A percentile compares a stretch with the other conserved stretches of the same genome.
Conservation (phyloP, 1,284 basidiomycete species). For the Hortiboletus rubellus region DNA sequence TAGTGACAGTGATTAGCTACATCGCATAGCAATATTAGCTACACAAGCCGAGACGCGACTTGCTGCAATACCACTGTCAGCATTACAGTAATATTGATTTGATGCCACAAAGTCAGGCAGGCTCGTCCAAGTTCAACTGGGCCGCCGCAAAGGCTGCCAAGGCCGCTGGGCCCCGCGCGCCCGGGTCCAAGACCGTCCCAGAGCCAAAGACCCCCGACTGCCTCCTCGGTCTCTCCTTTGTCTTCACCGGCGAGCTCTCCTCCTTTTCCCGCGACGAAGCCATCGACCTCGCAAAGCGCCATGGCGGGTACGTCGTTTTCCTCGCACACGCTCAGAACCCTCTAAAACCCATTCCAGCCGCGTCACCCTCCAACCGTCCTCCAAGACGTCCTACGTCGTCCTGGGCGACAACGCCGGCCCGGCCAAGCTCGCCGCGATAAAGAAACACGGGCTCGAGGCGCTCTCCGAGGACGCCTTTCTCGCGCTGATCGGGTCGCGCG, state of each 20-base stretch:
- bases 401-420: constrained; percentile 88
- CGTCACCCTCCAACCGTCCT: constrained; percentile 85
- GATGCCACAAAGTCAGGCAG: constrained; percentile 9
- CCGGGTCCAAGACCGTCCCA: constrained; percentile 84
- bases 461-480: constrained; percentile 90
- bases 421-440: constrained; percentile 82
- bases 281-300: constrained; percentile 86
- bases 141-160: constrained; percentile 64
- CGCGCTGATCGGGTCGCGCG: constrained; percentile 71
- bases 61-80: too few relatives aligned
- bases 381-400: constrained; percentile 89
- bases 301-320: constrained; percentile 71
- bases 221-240: constrained; percentile 85
- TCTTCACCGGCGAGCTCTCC: constrained; percentile 93
- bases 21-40: too few relatives aligned
- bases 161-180: constrained; percentile 69
- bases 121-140: constrained; percentile 49
- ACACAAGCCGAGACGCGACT: too few relatives aligned
- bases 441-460: constrained; percentile 75
- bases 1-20: constrained; percentile 32
- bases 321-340: too few relatives aligned
- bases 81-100: background rate
- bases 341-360: constrained; percentile 49
- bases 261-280: constrained; percentile 90
- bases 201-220: constrained; percentile 72